Base-by-base conservation (phyloP, 1,284 basidiomycete genomes). In the Melampsora larici-populina region DNA sequence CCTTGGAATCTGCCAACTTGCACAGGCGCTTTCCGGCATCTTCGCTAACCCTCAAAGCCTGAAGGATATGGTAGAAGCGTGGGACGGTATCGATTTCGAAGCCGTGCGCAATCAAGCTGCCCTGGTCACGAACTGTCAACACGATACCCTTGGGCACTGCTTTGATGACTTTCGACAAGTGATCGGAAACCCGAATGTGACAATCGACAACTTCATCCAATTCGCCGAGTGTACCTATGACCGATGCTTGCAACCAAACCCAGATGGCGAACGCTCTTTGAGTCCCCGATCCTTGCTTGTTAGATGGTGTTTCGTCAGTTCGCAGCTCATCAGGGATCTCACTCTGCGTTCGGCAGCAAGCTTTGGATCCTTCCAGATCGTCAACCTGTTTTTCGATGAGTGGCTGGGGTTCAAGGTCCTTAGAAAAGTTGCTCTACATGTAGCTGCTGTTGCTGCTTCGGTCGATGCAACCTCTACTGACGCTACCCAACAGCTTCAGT, bases 21-120 rank as follows among this genome's bases (percentile, higher is more conserved):
- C 92, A 0, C 92, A 93, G 83, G 92, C 91, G 13, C 85, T 93
- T 66, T 90, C 89, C 81, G 92, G 91, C 31, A 91, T 93, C 78
- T 87, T 93, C 70, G 92, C 90, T 65, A 93, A 92, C 83, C 90
- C 89, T 84, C 92, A 92, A 83, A 91, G 92, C 81, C 87, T 93
- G 76, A 83, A 86, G 7, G 92, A 93, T 81, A 93, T 93, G 92
- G 89, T 90, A 69, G 88, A 90, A 78, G 92, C 92, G 33, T 93
- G 91, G 91, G 86, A 88, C 79, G 91, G 91, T 83, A 89, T 93
- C 63, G 91, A 93, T 82, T 93, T 93, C 80, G 92, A 93, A 83
- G 92, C 91, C 40, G 91, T 93, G 68, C 89, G 92, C 79, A 93
- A 93, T 82, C 92, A 93, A 83, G 91, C 91, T n/a, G 92, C 92